Evolutionary conservation across 1,284 basidiomycete genomes (phyloP), one percentile per base, ranked within the genome.

Genomic region (Schizophyllum amplum): DNA sequence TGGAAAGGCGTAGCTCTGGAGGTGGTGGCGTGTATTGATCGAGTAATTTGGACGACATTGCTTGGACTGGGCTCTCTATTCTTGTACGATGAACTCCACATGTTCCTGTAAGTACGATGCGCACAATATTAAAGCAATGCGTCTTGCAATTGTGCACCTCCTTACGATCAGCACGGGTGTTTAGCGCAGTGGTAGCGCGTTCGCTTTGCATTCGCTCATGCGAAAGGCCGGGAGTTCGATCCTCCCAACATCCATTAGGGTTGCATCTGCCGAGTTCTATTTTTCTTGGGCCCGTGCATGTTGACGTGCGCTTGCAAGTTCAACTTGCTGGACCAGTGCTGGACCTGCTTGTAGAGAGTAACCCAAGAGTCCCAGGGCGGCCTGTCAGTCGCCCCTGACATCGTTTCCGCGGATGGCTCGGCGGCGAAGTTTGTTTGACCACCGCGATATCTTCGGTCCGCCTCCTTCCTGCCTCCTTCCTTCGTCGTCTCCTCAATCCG

Each of bases 1-100:
- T 73, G 63, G 61, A 69, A 51, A 65, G 59, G 42, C 33, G 33
- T 9, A 9, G 33, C 17, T 9, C 33, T 4, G 33, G 13, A 42
- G 33, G 33, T 17, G 33, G n/a, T n/a, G n/a, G n/a, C n/a, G n/a
- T n/a, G n/a, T n/a, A n/a, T n/a, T n/a, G n/a, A n/a, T n/a, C n/a
- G n/a, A n/a, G n/a, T n/a, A n/a, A n/a, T n/a, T n/a, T n/a, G n/a
- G n/a, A n/a, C n/a, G n/a, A n/a, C n/a, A n/a, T n/a, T n/a, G n/a
- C n/a, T n/a, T n/a, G n/a, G n/a, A n/a, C n/a, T n/a, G n/a, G n/a
- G n/a, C n/a, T n/a, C n/a, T 42, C 33, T 42, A 42, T 17, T 42
- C 5, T 6, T 33, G 33, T 13, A 17, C 33, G 33, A 42, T 42
- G 33, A 17, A 42, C 33, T 42, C 7, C 13, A 9, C 33, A n/a